Percentiles rank a stretch among this genome's conserved stretches.
These are phyloP conservation scores for Vicia faba DNA, from an alignment of 306 rosid genomes.

Conservation along the genomic window DNA sequence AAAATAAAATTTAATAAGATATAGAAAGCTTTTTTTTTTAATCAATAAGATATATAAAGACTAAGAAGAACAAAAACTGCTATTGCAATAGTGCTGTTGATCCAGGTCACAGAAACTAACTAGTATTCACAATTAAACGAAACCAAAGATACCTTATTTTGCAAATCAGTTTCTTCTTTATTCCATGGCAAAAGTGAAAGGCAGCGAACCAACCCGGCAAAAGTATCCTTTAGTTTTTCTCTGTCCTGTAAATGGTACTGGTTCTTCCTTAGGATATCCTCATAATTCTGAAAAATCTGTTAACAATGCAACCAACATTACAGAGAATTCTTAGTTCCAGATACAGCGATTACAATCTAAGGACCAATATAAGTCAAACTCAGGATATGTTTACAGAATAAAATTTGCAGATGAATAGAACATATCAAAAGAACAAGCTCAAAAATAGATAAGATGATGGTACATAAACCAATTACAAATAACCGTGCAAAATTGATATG, in stretches of 20 bases:
- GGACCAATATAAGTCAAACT: constrained; percentile 16
- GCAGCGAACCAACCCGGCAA: constrained; percentile 78
- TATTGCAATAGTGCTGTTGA: constrained; percentile 5
- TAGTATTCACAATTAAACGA: constrained; percentile 12
- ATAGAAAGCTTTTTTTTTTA: neutral
- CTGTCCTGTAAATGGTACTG: constrained; percentile 67
- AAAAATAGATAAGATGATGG: constrained; percentile 4
- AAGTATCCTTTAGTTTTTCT: constrained; percentile 68
- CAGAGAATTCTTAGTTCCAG: constrained; percentile 20
- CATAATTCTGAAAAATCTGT: constrained; percentile 83
- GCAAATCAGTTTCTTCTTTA: constrained; percentile 52
- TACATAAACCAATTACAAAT: constrained; percentile 10
- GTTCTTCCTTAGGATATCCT: constrained; percentile 69
- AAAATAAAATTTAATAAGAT: neutral
- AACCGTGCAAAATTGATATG: constrained; percentile 13
- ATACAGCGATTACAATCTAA: constrained; percentile 21
- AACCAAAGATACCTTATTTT: constrained; percentile 54
- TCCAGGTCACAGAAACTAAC: constrained; percentile 22
- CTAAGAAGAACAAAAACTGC: neutral
- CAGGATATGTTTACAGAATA: constrained; percentile 4
- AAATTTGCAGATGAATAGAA: constrained; percentile 3
- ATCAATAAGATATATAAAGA: neutral
- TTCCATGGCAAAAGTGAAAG: constrained; percentile 80
- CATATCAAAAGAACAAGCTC: constrained; percentile 13
- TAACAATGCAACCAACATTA: constrained; percentile 37